phyloP scores from a whole-genome alignment of 2,329 filamentous ascomycete genomes.

The Phoma sp. region DNA sequence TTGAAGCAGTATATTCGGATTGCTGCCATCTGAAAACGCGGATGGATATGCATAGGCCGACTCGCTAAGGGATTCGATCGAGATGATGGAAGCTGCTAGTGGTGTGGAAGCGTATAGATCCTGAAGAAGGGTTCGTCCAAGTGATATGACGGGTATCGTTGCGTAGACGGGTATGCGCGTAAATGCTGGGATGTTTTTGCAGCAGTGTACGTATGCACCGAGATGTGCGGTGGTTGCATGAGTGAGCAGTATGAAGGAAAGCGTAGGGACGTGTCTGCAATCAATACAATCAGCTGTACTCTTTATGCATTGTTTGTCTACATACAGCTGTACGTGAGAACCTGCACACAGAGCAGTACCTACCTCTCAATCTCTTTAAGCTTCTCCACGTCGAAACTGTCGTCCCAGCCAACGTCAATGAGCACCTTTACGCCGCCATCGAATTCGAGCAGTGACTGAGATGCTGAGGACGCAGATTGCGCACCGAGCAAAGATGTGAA shows the following conservation, averaged over 20 bases:
- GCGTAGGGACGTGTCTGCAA: constrained; percentile 80
- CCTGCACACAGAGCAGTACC: constrained; percentile 20
- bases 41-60: constrained; percentile 58
- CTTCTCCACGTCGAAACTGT: constrained; percentile 81
- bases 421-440: constrained; percentile 96
- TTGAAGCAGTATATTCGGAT: constrained; percentile 63
- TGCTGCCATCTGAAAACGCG: constrained; percentile 57
- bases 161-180: constrained; percentile 93
- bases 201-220: constrained; percentile 93
- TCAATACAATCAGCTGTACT: constrained; percentile 27
- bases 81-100: constrained; percentile 83
- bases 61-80: constrained; percentile 73
- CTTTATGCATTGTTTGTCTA: constrained; percentile 20
- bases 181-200: constrained; percentile 93
- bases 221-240: constrained; percentile 92
- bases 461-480: constrained; percentile 83
- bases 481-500: constrained; percentile 93
- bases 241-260: constrained; percentile 92
- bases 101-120: constrained; percentile 92
- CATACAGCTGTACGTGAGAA: constrained; percentile 14
- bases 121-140: constrained; percentile 87
- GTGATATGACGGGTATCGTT: constrained; percentile 88
- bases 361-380: constrained; percentile 91
- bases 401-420: constrained; percentile 95
- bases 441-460: constrained; percentile 94